Evolutionary conservation across 2,329 filamentous ascomycete species (phyloP), one percentile per base, ranked within the genome.

Genomic region (Aspergillus ochraceus): DNA sequence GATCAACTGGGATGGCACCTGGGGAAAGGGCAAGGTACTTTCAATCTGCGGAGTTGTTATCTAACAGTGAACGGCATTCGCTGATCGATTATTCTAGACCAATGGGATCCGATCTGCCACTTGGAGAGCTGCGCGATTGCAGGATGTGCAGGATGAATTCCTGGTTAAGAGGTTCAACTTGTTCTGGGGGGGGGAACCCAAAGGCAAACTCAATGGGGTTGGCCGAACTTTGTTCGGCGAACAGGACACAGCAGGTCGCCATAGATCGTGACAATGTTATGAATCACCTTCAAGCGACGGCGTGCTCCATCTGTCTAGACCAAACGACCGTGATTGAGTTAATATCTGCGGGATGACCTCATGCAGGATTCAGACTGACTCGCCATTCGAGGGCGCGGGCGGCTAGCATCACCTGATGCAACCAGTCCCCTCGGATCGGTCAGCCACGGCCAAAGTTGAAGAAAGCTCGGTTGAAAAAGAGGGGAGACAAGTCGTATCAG

Each of bases 331-430:
- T n/a, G 36, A n/a, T 12, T 42, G 36, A 29, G 26, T 29, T 29
- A 42, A 42, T 12, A 14, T 8, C 49, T 59, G 57, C 57, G 45
- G 24, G 57, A 59, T 59, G 57, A 59, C 57, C 46, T 59, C 57
- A 59, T 55, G 52, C n/a, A 47, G 20, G 8, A 14, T 22, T 19
- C 9, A 26, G 36, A 19, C 29, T 50, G 52, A 45, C 46, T 55
- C 20, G 30, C 49, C 49, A 50, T 59, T 59, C 52, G 57, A 59
- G 32, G 57, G 39, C 32, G 57, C 54, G 52, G 52, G 45, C 47
- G 29, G 57, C 20, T 29, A 22, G 10, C 24, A 55, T 52, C 57
- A 55, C 46, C 30, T 54, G 30, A 55, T 59, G 57, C 52, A 54
- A 14, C 22, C 52, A 22, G 36, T 36, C 36, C 39, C 52, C 26